These are phyloP conservation scores for Alternaria arbusti DNA, from an alignment of 2,329 filamentous ascomycete species.

Conservation along the genomic window DNA sequence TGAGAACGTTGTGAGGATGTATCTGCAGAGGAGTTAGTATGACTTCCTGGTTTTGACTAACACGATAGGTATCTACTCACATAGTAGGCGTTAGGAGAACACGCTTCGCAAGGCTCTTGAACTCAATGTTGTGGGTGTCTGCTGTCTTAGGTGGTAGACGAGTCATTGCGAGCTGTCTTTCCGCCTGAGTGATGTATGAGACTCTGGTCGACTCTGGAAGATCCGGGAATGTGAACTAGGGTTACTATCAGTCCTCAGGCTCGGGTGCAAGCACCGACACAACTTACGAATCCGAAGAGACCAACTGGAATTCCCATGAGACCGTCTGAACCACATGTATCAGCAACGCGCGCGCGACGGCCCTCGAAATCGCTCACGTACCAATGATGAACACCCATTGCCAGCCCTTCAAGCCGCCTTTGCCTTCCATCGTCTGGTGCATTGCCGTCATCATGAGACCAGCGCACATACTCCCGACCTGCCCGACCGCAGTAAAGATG, in stretches of 20 bases:
- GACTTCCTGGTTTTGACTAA: not conserved
- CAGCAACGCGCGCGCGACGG: not conserved
- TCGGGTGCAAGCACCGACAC: not conserved
- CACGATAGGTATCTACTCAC: conserved; percentile 2
- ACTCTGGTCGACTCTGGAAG: conserved; percentile 23
- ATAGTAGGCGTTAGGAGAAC: conserved; percentile 21
- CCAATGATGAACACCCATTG: conserved; percentile 36
- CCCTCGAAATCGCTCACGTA: not conserved
- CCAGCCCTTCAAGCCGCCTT: conserved; percentile 26
- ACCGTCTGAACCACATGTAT: conserved; percentile 17
- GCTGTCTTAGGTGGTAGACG: conserved; percentile 29
- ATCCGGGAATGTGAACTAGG: conserved; percentile 29
- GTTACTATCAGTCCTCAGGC: not conserved
- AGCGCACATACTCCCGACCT: conserved; percentile 35
- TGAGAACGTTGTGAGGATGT: conserved; percentile 48
- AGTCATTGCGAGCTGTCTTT: conserved; percentile 24
- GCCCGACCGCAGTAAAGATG: conserved; percentile 33
- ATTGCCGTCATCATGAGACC: conserved; percentile 37
- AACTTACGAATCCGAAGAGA: conserved; percentile 27
- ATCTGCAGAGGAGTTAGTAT: conserved; percentile 29
- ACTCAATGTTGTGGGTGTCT: conserved; percentile 26
- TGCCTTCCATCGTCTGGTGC: conserved; percentile 29
- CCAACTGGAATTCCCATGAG: conserved; percentile 31
- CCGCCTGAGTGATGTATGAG: conserved; percentile 19
- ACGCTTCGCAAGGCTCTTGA: conserved; percentile 23